These are phyloP conservation scores for Colletotrichum sp. DNA, from an alignment of 2,329 filamentous ascomycete genomes.

Conservation along the genomic window DNA sequence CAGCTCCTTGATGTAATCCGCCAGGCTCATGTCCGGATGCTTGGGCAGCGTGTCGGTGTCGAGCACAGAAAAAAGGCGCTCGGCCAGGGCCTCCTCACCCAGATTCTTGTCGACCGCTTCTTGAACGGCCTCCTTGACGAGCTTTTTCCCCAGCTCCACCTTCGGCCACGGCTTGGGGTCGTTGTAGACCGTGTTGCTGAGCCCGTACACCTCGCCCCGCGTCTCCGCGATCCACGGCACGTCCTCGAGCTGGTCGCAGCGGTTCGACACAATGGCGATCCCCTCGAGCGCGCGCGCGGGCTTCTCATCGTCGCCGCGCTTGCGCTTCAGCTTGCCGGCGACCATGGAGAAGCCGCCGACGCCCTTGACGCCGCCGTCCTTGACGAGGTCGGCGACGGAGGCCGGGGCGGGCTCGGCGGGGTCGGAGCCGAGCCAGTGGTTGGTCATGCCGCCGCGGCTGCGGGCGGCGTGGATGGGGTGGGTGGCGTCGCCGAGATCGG, in stretches of 20 bases:
- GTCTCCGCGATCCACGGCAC: constrained; percentile 63
- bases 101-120: constrained; percentile 39
- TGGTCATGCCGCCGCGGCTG: constrained; percentile 69
- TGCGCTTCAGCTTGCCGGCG: constrained; percentile 62
- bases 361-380: constrained; percentile 58
- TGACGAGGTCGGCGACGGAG: constrained; percentile 58
- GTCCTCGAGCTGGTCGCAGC: constrained; percentile 54
- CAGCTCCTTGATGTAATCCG: constrained; percentile 58
- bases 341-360: constrained; percentile 71
- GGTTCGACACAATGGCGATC: constrained; percentile 67
- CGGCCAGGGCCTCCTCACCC: constrained; percentile 53
- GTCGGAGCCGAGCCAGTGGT: constrained; percentile 61
- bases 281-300: constrained; percentile 41
- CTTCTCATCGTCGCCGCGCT: constrained; percentile 10
- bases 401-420: constrained; percentile 51
- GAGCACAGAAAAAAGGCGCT: constrained; percentile 58
- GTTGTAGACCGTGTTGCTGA: constrained; percentile 67
- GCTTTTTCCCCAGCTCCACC: constrained; percentile 54
- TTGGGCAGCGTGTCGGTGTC: constrained; percentile 61
- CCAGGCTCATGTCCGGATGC: constrained; percentile 46
- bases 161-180: constrained; percentile 65
- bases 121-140: constrained; percentile 48
- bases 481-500: constrained; percentile 48
- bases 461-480: constrained; percentile 59
- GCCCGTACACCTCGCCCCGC: constrained; percentile 57